A percentile compares a stretch with the other conserved stretches of the same genome.
These are phyloP conservation scores for Pythium folliculosum DNA, from an alignment of 352 stramenopile genomes.

Conservation along the genomic window DNA sequence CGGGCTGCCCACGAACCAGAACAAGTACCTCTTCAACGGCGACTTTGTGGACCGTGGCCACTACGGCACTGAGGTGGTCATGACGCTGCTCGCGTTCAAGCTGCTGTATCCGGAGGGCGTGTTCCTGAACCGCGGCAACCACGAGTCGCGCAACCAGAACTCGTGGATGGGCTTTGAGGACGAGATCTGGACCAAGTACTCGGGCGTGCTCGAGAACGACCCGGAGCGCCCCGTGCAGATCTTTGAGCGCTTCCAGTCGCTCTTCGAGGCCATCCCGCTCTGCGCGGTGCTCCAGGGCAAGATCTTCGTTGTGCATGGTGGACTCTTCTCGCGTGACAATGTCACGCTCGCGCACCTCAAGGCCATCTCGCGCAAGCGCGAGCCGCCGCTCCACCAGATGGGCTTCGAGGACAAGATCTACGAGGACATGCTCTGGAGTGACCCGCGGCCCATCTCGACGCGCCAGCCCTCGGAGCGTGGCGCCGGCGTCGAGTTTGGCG, in stretches of 20 bases:
- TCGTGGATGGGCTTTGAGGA: slow-evolving; percentile 94
- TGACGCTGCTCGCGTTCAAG: slow-evolving; percentile 77
- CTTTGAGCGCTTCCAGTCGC: slow-evolving; percentile 72
- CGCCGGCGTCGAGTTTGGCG: slow-evolving; percentile 92
- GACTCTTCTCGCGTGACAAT: slow-evolving; percentile 91
- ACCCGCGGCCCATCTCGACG: slow-evolving; percentile 77
- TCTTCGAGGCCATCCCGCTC: slow-evolving; percentile 90
- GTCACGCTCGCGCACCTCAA: slow-evolving; percentile 90
- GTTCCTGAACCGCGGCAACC: slow-evolving; percentile 94
- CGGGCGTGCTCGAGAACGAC: slow-evolving; percentile 57
- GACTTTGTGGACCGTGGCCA: slow-evolving; percentile 95
- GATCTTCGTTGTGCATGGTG: slow-evolving; percentile 95
- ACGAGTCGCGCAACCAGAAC: slow-evolving; percentile 95
- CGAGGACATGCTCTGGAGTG: slow-evolving; percentile 93
- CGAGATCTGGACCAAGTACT: slow-evolving; percentile 86
- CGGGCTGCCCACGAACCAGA: slow-evolving; percentile 85
- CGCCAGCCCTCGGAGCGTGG: slow-evolving; percentile 86
- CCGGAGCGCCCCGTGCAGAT: slow-evolving; percentile 49
- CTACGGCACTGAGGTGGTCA: slow-evolving; percentile 87
- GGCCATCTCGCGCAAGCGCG: slow-evolving; percentile 90
- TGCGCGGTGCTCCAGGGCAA: slow-evolving; percentile 89
- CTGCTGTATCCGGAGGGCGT: slow-evolving; percentile 85
- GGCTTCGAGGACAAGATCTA: slow-evolving; percentile 94
- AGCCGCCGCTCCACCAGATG: slow-evolving; percentile 86
- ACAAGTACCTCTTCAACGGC: slow-evolving; percentile 96